These are phyloP conservation scores for Chimonanthus salicifolius DNA, from an alignment of 164 flowering plant genomes.

Conservation along the genomic window DNA sequence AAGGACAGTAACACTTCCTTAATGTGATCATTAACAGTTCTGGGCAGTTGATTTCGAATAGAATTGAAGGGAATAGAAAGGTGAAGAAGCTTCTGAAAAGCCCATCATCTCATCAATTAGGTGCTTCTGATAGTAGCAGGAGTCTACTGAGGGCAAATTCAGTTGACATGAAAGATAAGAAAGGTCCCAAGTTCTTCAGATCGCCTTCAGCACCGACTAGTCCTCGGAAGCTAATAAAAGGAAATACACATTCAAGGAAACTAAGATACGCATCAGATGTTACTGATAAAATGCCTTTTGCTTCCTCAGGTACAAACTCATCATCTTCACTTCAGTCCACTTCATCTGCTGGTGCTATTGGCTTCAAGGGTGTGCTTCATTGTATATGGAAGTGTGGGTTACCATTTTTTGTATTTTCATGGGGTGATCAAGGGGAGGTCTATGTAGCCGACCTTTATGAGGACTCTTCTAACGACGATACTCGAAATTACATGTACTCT, in stretches of 20 bases:
- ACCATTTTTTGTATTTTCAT: constrained; percentile 64
- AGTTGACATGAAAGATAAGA: constrained; percentile 20
- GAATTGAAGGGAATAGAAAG: constrained; percentile 43
- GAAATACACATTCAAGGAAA: constrained; percentile 8
- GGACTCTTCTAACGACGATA: constrained; percentile 30
- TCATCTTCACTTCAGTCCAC: constrained; percentile 35
- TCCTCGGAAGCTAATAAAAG: constrained; percentile 23
- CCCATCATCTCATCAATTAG: constrained; percentile 40
- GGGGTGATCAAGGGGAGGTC: constrained; percentile 54
- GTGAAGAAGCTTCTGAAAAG: constrained; percentile 43
- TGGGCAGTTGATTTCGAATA: constrained; percentile 42
- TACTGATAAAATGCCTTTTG: constrained; percentile 28
- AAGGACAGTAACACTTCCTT: no score
- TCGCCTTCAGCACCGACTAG: constrained; percentile 31
- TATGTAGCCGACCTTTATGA: constrained; percentile 41
- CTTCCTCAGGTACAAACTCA: constrained; percentile 43
- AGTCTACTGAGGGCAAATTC: constrained; percentile 18
- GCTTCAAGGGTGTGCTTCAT: constrained; percentile 65
- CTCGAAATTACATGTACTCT: constrained; percentile 45
- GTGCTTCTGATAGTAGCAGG: constrained; percentile 21
- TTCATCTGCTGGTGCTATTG: constrained; percentile 25
- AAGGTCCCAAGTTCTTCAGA: constrained; percentile 21
- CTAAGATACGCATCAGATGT: constrained; percentile 23
- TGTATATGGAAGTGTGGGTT: constrained; percentile 51
- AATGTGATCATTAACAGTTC: constrained; percentile 21